Base-by-base conservation (phyloP, 257 asterid species). In the Solanum neorickii region DNA sequence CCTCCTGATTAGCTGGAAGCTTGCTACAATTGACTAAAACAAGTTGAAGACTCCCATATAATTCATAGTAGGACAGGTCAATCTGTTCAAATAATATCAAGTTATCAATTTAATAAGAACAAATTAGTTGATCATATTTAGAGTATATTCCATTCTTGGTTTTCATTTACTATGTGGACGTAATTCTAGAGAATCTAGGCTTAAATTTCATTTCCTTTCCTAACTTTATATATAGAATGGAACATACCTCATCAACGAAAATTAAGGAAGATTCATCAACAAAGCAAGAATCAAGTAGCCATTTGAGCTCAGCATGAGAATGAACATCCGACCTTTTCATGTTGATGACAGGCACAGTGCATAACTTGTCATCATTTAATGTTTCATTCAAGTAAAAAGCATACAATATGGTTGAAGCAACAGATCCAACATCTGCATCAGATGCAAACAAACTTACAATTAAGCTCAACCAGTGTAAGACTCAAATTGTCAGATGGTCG, bases 41-140 rank as follows among this genome's bases (percentile, higher is more conserved):
- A 62, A 96, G 90, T 85, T 94, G 91, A 87, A 94, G 98, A 88
- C 99, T 93, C 87, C 99, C 99, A 89, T 91, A 96, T 90, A 96
- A 88, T 89, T 94, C 92, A 87, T 94, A 94, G 89, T 96, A 94
- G 82, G 91, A 90, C 82, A 96, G 90, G 91, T 96, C 98, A 88
- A 96, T 91, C 98, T 94, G 97, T 86, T 80, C 88, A 85, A 84
- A 82, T 14, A 82, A 86, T 52, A 87, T 49, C 49, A 47, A 65
- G 74, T 69, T 82, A 25, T 66, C 25, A 80, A 41, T 27, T 82
- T 60, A 85, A 49, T 82, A 80, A 5, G 11, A 9, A 80, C 20
- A 20, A 27, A 31, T 31, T 80, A 18, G 69, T 80, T 47, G 3
- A 5, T 29, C 85, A 82, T 49, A 82, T 82, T 49, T 31, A 31